Percentiles rank a stretch among this genome's conserved stretches.
These are phyloP conservation scores for Drechslera avenae DNA, from an alignment of 2,329 filamentous ascomycete species.

Conservation along the genomic window DNA sequence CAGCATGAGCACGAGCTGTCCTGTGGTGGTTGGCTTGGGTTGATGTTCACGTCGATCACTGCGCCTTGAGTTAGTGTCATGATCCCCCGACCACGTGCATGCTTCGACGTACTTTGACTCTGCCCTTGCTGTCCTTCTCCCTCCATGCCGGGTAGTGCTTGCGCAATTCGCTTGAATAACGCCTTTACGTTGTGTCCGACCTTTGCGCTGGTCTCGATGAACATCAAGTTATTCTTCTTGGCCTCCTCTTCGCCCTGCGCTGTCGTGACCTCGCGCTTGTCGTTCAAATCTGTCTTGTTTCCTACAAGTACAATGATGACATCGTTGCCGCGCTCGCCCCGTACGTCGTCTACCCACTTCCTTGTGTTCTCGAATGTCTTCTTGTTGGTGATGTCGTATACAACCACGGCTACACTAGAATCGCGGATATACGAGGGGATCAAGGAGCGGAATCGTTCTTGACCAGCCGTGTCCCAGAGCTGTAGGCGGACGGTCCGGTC, in stretches of 20 bases:
- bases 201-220: slow-evolving; percentile 98
- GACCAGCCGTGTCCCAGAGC: slow-evolving; percentile 97
- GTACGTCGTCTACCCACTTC: slow-evolving; percentile 99
- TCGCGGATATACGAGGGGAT: slow-evolving; percentile 99
- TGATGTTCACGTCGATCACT: slow-evolving; percentile 96
- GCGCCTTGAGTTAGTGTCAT: slow-evolving; percentile 19
- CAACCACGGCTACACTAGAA: slow-evolving; percentile 95
- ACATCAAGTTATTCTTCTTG: slow-evolving; percentile 97
- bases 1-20: slow-evolving; percentile 57
- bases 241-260: slow-evolving; percentile 97
- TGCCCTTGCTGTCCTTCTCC: slow-evolving; percentile 79
- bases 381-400: slow-evolving; percentile 96
- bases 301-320: slow-evolving; percentile 98
- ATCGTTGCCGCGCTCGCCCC: slow-evolving; percentile 94
- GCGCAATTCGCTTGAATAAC: slow-evolving; percentile 96
- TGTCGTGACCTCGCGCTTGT: slow-evolving; percentile 96
- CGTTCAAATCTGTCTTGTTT: slow-evolving; percentile 98
- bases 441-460: slow-evolving; percentile 94
- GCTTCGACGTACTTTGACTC: slow-evolving; percentile 71
- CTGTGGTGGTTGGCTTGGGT: slow-evolving; percentile 66
- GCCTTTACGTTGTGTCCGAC: slow-evolving; percentile 97
- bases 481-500: slow-evolving; percentile 97
- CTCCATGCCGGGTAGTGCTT: slow-evolving; percentile 97
- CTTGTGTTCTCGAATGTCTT: slow-evolving; percentile 98
- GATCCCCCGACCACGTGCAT: neutral